Base-by-base conservation (phyloP, 129 eudicot genomes). In the Flaveria ramosissima region DNA sequence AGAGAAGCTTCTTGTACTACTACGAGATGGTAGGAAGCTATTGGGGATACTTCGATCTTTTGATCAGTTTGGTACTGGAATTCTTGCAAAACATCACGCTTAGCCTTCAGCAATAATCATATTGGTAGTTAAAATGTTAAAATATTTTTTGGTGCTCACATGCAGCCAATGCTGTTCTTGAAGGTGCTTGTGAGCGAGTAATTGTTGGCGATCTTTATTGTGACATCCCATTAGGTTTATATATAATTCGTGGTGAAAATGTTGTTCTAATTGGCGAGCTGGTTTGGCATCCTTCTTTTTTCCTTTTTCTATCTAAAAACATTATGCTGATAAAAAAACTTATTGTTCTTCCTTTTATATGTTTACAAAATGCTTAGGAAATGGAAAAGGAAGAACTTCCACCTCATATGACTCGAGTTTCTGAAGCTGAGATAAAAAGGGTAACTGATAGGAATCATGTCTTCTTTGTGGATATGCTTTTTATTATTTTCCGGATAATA, bases 101-200 rank as follows among this genome's bases (percentile, higher is more conserved):
- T 16, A 17, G 39, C 7, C 39, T 32, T 32, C 15, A 16, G 2
- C 70, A 27, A 23, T 50, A 24, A 13, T 17, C 7, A 45, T 24
- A 75, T 46, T 24, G 42, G 3, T 79, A 26, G 43, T 70, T 45
- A 68, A 15, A 26, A 42, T 24, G 75, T 75, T 78, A 63, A 64
- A 60, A 1, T n/a, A 36, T 63, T 21, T 4, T 45, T 56, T 55
- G 70, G 61, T 32, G 52, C 45, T 77, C 20, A 11, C 47, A 32
- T 89, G 82, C 84, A 93, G 98, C 98, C n/a, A 93, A 93, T 81
- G 98, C 96, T 67, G 98, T 93, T 71, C 92, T 93, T 77, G 97
- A 89, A 89, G 94, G 99, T 83, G 93, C 96, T 42, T 91, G 93
- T 83, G 98, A 94, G 76, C 92, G 97, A 75, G 92, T 89, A 30